Evolutionary conservation across 495 filamentous ascomycete species (phyloP), one percentile per base, ranked within the genome.

Genomic region (Articulospora tetracladia): DNA sequence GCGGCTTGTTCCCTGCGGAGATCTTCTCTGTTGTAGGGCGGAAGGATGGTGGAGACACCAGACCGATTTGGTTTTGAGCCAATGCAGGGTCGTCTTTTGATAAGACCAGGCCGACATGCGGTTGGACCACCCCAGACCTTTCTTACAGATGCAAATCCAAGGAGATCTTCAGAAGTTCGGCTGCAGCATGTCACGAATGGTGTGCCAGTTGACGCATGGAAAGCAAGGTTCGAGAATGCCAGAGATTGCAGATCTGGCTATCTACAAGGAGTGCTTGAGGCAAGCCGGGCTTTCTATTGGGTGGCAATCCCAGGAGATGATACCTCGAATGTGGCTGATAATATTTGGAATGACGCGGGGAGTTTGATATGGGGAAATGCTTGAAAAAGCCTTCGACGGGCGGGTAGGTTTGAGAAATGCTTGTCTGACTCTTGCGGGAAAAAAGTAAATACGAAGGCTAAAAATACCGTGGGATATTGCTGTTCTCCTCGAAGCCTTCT

Each of bases 1-100:
- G 62, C 62, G 62, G 62, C 46, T 53, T 44, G 28, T 34, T 34
- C 62, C 47, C 19, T 60, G 58, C 62, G 53, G 57, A 61, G 62
- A 61, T 65, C 58, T 57, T 49, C 47, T 25, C 34, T 58, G 39
- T 55, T 28, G 58, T 50, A 15, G 19, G 46, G 22, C 15, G 30
- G 17, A 1, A 47, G 23, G 19, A 41, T 44, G 23, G 57, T 46
- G 49, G 49, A 39, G 34, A 54, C 50, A 30, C 50, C 49, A 60
- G 20, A 17, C 57, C 50, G 17, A 17, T 44, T 44, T 44, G 15
- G 39, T 7, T 44, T 44, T n/a, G n/a, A 30, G 28, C 39, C 55
- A 54, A 47, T 51, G 46, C 27, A 22, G 24, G 26, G 49, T 10
- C 20, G 23, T 49, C 13, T 30, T 48, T 20, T 58, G 54, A 58